Conservation (phyloP, 768 basidiomycete genomes). For the Panaeolus papilionaceus region DNA sequence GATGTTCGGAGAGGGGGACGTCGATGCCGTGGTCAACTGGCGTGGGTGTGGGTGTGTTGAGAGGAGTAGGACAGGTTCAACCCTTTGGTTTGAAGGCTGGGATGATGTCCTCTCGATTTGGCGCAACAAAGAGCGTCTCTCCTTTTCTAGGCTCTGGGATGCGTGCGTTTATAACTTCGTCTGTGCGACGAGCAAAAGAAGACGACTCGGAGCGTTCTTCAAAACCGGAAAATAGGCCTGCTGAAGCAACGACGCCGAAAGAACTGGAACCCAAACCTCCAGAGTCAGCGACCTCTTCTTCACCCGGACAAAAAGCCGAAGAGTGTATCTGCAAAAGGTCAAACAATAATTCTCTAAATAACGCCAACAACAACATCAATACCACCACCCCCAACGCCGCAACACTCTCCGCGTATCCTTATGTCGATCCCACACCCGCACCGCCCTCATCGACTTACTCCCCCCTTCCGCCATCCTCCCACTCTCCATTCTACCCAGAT, state of each 20-base stretch:
- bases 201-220: conserved; percentile 14
- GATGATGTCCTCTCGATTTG: neutral
- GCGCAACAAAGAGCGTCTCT: neutral
- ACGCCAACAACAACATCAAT: neutral
- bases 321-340: neutral
- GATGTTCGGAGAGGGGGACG: conserved; percentile 5
- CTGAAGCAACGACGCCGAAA: neutral
- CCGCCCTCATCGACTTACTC: neutral
- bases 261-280: conserved; percentile 3
- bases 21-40: neutral
- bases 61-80: neutral
- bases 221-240: neutral
- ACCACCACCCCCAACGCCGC: neutral
- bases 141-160: conserved; percentile 1
- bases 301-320: neutral
- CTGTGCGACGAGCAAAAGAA: neutral
- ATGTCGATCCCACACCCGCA: neutral
- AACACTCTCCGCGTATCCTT: neutral
- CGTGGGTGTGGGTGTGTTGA: neutral
- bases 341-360: neutral
- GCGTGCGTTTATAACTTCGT: conserved; percentile 16
- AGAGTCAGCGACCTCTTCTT: neutral
- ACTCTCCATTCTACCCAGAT: conserved; percentile 11
- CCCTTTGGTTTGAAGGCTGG: neutral
- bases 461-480: conserved; percentile 11